Percentiles rank a stretch among this genome's conserved stretches.
Evolutionary conservation across 352 stramenopile genomes (phyloP).

Genomic region (Phytophthora tubulina): DNA sequence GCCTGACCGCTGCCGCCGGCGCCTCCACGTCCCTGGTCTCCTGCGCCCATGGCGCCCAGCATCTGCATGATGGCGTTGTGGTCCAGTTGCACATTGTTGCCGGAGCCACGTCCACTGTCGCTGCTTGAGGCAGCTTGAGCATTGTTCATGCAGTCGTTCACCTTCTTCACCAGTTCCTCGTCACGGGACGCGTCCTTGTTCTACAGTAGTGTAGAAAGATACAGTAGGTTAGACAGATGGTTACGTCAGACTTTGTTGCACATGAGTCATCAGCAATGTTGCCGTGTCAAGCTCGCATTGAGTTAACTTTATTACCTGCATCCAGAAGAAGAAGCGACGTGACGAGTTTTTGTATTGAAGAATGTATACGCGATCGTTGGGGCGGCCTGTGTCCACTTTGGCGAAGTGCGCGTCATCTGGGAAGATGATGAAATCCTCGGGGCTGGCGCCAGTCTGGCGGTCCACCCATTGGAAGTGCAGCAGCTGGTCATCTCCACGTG

Average conservation of each 20-base stretch:
- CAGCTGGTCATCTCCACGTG: slow-evolving; percentile 89
- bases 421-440: slow-evolving; percentile 95
- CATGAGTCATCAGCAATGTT: too few relatives aligned
- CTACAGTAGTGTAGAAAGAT: slow-evolving; percentile 35
- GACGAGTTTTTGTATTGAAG: slow-evolving; percentile 94
- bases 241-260: too few relatives aligned
- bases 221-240: not conserved
- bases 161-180: slow-evolving; percentile 87
- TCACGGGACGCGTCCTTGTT: slow-evolving; percentile 91
- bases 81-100: slow-evolving; percentile 83
- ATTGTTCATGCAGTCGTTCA: slow-evolving; percentile 93
- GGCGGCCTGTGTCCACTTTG: slow-evolving; percentile 89
- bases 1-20: slow-evolving; percentile 50
- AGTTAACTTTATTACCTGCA: slow-evolving; percentile 72
- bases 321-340: slow-evolving; percentile 96
- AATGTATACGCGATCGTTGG: slow-evolving; percentile 90
- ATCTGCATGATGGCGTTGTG: slow-evolving; percentile 94
- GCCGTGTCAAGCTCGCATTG: too few relatives aligned
- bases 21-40: slow-evolving; percentile 64
- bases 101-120: slow-evolving; percentile 37
- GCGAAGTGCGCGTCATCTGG: slow-evolving; percentile 91
- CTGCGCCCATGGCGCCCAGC: slow-evolving; percentile 84
- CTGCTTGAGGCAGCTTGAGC: slow-evolving; percentile 55
- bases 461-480: slow-evolving; percentile 95
- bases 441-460: slow-evolving; percentile 81